Conservation (phyloP, 2,329 filamentous ascomycete species). For the Sporothrix phasma region DNA sequence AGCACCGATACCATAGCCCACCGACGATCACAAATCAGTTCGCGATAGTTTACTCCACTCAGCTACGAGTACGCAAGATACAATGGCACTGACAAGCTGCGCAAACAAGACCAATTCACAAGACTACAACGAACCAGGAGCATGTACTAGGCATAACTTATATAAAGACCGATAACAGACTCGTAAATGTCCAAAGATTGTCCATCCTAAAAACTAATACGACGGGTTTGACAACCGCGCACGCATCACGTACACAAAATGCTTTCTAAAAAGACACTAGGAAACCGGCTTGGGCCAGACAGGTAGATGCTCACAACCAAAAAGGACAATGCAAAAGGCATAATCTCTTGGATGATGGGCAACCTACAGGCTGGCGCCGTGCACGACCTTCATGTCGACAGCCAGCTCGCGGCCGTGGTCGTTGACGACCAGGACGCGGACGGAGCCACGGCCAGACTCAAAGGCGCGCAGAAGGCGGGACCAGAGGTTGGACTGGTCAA, state of each 20-base stretch:
- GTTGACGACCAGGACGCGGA: slow-evolving; percentile 91
- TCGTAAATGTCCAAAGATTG: slow-evolving; percentile 9
- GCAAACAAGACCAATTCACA: background rate
- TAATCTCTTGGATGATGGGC: background rate
- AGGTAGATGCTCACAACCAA: background rate
- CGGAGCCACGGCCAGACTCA: slow-evolving; percentile 81
- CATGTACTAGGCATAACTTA: slow-evolving; percentile 4
- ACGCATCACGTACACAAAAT: slow-evolving; percentile 8
- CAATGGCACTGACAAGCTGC: background rate
- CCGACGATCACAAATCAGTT: no score
- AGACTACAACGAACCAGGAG: background rate
- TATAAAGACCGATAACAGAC: slow-evolving; percentile 8
- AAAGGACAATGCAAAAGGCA: background rate
- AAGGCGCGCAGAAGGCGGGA: slow-evolving; percentile 73
- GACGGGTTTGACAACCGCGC: background rate
- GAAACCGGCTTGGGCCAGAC: background rate
- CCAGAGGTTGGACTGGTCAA: slow-evolving; percentile 90
- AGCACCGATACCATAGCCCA: no score
- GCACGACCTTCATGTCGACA: slow-evolving; percentile 98
- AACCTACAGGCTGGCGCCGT: slow-evolving; percentile 58
- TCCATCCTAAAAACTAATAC: slow-evolving; percentile 4
- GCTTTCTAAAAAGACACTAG: slow-evolving; percentile 12
- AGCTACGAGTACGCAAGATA: no score
- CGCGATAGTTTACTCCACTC: background rate
- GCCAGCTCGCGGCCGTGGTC: slow-evolving; percentile 89